Evolutionary conservation across 2,329 filamentous ascomycete species (phyloP), one percentile per base, ranked within the genome.

Genomic region (Blastomyces percursus): DNA sequence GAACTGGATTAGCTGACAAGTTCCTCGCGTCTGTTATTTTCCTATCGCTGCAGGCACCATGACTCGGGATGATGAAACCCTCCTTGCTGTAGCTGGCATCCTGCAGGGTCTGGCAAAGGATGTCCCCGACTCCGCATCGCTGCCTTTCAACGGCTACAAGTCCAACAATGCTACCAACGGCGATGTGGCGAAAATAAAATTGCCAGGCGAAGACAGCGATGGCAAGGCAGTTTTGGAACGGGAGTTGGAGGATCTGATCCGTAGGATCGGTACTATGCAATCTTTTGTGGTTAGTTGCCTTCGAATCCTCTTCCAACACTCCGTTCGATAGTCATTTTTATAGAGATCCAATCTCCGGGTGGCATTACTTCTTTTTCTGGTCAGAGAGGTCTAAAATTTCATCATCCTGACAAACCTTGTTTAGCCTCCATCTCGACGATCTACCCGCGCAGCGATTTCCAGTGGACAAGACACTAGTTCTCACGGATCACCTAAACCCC

Each of bases 231-330:
- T 82, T 40, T 84, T 97, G 65, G 91, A 97, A 77, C 81, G 82
- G 64, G 93, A 97, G 77, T 83, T 99, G 63, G 84, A 87, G 59
- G 87, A 89, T 62, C 83, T 97, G 66, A 84, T 87, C 64, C 79
- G 86, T 65, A 83, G 94, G 68, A 85, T 97, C 68, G 88, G 91
- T 67, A 85, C 87, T 67, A 84, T 97, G 69, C 92, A 97, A 79
- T 85, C 85, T 69, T 88, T 88, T 77, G 88, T 89, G 67, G 84
- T 83, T 71, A 73, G 72, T 70, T 56, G 32, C 52, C 32, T 56
- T 40, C 30, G 52, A 56, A 56, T 21, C 35, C 16, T 16, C 27
- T 21, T 24, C 46, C 70, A 50, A 4, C 69, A 70, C n/a, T 61
- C 30, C 48, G 21, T 30, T 30, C 59, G 12, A 61, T 4, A 24